These are phyloP conservation scores for Santalum album DNA, from an alignment of 164 flowering plant genomes.

Conservation along the genomic window DNA sequence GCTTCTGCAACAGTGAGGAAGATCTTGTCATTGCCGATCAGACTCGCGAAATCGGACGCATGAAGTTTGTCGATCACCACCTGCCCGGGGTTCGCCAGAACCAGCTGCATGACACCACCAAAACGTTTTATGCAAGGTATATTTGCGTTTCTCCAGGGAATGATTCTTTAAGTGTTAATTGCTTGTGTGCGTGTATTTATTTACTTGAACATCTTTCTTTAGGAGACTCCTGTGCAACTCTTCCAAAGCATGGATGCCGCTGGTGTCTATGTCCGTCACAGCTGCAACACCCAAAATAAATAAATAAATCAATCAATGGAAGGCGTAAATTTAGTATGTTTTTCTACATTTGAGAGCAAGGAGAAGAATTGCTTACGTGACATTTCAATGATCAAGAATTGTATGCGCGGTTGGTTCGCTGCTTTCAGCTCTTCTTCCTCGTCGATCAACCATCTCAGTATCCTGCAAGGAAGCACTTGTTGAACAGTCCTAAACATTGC, in stretches of 20 bases:
- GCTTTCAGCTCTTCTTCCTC: slow-evolving; percentile 49
- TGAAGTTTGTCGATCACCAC: slow-evolving; percentile 75
- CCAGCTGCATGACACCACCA: slow-evolving; percentile 42
- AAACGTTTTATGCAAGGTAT: slow-evolving; percentile 9
- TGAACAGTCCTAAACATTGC: neutral
- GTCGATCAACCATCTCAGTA: slow-evolving; percentile 64
- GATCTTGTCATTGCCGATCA: slow-evolving; percentile 62
- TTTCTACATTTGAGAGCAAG: neutral
- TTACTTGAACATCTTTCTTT: slow-evolving; percentile 63
- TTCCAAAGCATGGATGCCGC: slow-evolving; percentile 80
- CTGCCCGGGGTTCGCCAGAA: slow-evolving; percentile 81
- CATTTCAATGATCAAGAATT: slow-evolving; percentile 68
- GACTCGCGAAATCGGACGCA: slow-evolving; percentile 38
- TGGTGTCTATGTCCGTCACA: slow-evolving; percentile 84
- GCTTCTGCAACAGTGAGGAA: slow-evolving; percentile 89
- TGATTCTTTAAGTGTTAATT: neutral
- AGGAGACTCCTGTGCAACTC: slow-evolving; percentile 51
- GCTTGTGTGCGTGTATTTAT: neutral
- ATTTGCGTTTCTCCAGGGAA: no score
- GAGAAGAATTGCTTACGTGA: slow-evolving; percentile 49
- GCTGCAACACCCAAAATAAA: slow-evolving; percentile 37
- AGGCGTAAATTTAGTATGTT: neutral
- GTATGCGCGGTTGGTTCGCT: slow-evolving; percentile 25
- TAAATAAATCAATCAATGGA: no score
- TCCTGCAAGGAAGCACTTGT: slow-evolving; percentile 29